These are phyloP conservation scores for Penicillium expansum DNA, from an alignment of 2,329 filamentous ascomycete genomes.

Conservation along the genomic window DNA sequence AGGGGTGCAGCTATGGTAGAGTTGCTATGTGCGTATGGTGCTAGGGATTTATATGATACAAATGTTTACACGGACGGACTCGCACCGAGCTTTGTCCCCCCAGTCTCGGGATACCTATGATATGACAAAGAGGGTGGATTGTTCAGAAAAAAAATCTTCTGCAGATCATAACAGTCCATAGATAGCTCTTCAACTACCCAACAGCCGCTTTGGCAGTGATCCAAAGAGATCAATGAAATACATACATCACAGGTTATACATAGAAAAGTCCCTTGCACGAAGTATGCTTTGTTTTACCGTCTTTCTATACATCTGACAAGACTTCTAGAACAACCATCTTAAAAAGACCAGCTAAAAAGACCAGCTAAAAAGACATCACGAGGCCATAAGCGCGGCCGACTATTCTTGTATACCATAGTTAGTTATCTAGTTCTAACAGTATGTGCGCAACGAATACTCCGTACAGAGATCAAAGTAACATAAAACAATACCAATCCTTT, in stretches of 20 bases:
- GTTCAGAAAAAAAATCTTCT: neutral
- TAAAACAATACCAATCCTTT: slow-evolving; percentile 16
- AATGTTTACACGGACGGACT: too few species aligned
- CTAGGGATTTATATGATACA: neutral
- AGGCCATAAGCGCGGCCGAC: too few species aligned
- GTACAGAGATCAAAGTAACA: neutral
- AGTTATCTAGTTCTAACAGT: neutral
- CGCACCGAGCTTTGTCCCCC: neutral
- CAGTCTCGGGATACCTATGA: neutral
- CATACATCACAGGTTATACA: too few species aligned
- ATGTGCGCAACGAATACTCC: neutral
- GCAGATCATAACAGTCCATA: neutral
- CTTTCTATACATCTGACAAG: too few species aligned
- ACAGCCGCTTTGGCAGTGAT: neutral
- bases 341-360: too few species aligned
- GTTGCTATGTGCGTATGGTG: neutral
- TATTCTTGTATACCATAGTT: too few species aligned
- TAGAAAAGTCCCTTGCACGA: too few species aligned
- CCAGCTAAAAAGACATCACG: too few species aligned
- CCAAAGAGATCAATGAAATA: neutral
- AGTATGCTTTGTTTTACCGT: too few species aligned
- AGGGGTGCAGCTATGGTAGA: neutral
- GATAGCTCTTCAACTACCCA: too few species aligned
- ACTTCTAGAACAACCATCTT: too few species aligned
- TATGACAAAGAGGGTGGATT: neutral